Evolutionary conservation across 768 basidiomycete genomes (phyloP), one percentile per base, ranked within the genome.

Genomic region (Krasilnikovozyma curviuscula): DNA sequence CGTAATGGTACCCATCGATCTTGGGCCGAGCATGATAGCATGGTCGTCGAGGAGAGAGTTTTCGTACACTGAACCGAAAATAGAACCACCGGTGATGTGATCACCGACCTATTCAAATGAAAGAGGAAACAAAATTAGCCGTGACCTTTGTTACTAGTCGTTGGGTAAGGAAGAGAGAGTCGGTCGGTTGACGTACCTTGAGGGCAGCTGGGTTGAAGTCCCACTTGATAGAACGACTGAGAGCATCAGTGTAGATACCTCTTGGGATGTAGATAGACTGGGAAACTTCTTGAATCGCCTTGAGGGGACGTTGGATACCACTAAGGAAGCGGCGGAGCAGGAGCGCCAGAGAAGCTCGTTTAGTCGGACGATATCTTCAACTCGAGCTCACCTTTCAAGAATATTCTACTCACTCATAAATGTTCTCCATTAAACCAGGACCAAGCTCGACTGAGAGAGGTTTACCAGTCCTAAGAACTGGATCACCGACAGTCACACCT

Each of bases 341-440:
- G 30, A 29, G 10, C 18, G 23, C 14, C 21, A 34, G 3, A 21
- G 43, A 31, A 32, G 18, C 12, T 21, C 19, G 32, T n/a, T n/a
- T n/a, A 34, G 44, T 12, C 16, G 23, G 30, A 18, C 24, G 13
- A 7, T 7, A 28, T n/a, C 9, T 6, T 30, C 32, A 3, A 32
- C 6, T 18, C 7, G n/a, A 1, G 13, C 3, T 16, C 21, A 19
- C 7, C 27, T 19, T 13, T 23, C 25, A 10, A 33, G 21, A 4
- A 9, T 31, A 37, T 18, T 5, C 29, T 16, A 48, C 53, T 40
- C 41, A 65, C 65, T 95, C 89, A 57, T 91, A 86, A 59, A 98
- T 98, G 65, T 98, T 97, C n/a, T 78, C 79, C 93, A 98, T 97
- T 50, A 98, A 69, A 57, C 93, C 91, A 60, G 93, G 93, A 29